These are phyloP conservation scores for Wickerhamiella dianesei DNA, from an alignment of 805 yeast species.

Conservation along the genomic window DNA sequence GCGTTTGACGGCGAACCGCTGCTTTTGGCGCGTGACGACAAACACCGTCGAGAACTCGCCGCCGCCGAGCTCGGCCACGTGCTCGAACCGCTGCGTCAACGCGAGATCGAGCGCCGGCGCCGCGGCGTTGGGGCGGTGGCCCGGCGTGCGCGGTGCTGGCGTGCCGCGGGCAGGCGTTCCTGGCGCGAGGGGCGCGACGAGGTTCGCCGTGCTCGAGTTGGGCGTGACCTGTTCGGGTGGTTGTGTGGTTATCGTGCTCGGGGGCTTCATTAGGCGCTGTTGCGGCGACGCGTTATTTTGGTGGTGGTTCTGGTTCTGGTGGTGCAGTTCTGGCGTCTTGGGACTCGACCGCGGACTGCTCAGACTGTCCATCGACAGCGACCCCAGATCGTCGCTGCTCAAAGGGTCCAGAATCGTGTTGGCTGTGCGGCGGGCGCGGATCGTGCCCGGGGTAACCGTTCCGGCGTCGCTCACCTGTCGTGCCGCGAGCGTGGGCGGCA, in stretches of 20 bases:
- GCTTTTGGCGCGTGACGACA: conserved; percentile 35
- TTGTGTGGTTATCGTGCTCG: background rate
- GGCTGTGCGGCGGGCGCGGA: background rate
- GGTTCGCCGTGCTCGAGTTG: background rate
- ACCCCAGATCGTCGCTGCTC: background rate
- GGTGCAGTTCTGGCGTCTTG: background rate
- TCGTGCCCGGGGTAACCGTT: conserved; percentile 17
- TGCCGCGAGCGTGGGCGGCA: conserved; percentile 8
- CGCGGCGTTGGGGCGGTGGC: background rate
- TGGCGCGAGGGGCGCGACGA: conserved; percentile 1
- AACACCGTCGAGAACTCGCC: conserved; percentile 89
- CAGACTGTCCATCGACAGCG: background rate
- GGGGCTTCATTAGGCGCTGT: background rate
- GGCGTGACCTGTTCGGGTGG: no score
- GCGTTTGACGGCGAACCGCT: conserved; percentile 71
- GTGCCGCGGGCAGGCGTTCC: background rate
- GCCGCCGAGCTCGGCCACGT: conserved; percentile 57
- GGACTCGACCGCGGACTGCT: background rate
- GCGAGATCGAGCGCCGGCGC: conserved; percentile 14
- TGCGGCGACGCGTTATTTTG: background rate
- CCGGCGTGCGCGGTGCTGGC: background rate
- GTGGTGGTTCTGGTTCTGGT: background rate
- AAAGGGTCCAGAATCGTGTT: background rate
- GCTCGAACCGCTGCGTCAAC: conserved; percentile 40
- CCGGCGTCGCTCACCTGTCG: conserved; percentile 17